Evolutionary conservation across 306 rosid genomes (phyloP), one percentile per base, ranked within the genome.

Genomic region (Hylodesmum podocarpum): DNA sequence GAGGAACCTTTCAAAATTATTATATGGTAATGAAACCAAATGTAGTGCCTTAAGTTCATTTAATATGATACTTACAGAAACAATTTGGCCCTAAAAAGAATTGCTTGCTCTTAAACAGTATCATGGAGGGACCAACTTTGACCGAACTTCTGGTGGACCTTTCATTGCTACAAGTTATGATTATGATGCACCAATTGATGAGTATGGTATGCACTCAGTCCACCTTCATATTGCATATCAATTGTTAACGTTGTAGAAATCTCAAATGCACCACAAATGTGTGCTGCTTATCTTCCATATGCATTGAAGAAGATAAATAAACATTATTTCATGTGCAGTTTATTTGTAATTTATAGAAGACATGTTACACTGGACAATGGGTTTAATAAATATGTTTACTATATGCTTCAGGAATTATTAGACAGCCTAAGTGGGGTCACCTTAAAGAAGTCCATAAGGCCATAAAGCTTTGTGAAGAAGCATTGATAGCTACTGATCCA

Each of bases 401-500:
- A 13, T 58, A 33, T 81, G 73, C 58, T 77, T 83, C 94, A 96
- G 99, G 99, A 65, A 77, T 87, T 82, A 59, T 91, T 51, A 88
- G 95, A 62, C 99, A 96, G 66, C 99, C 94, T 3, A 96, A 96
- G 80, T 96, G 98, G 98, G 99, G 99, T 16, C 99, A 96, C 89
- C 91, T 96, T 75, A 90, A 84, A 81, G 99, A 96, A 66, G 83
- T 96, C 68, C 98, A 96, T 29, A 88, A 90, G 84, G 94, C 95
- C 82, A 77, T 96, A 74, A 92, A 92, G 89, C 95, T 91, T 66
- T 90, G 93, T 66, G 96, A 96, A 87, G 84, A 82, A 72, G 94
- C 98, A 36, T 76, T 96, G 63, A 78, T 91, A 78, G 93, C 96
- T 78, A 83, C 97, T 37, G 97, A 92, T 73, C 99, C 99, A 28